Base-by-base conservation (phyloP, 2,329 filamentous ascomycete species). In the Tolypocladium ovalisporum region DNA sequence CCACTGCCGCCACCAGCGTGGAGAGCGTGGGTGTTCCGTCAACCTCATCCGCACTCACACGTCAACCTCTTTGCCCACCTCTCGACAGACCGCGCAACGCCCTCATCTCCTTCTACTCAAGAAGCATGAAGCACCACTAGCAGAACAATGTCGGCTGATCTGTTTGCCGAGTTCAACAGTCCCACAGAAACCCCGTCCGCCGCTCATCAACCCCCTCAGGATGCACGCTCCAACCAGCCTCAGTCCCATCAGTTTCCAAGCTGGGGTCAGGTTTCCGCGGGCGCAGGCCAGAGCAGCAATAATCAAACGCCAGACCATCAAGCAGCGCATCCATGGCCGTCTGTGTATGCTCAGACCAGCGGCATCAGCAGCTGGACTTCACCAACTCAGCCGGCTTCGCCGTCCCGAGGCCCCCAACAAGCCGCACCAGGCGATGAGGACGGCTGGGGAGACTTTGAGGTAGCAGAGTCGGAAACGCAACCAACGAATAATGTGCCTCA, bases 381-480 rank as follows among this genome's bases (percentile, higher is more conserved):
- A 15, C 44, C n/a, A 22, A 7, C 35, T 15, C 42, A 32, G 27
- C 44, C 52, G 19, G 54, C 55, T 19, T 57, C 44, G 42, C 54
- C 56, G 29, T 19, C 57, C 4, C 17, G 19, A 34, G 29, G 19
- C 15, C 1, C 9, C 19, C 47, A 51, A 34, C 47, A 34, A 7
- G 39, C 35, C 19, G 17, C 24, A 9, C 27, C 51, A 40, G 81
- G 80, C 3, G 80, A 84, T 9, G 83, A 86, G 56, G 83, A 86
- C 64, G 81, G 77, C 34, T 88, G 85, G 80, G 85, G 85, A 0
- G 85, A 87, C 57, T 88, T 88, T 64, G 84, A 87, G 68, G 76
- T 79, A 51, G 82, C 82, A 19, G 71, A 77, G 40, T 67, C 72
- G 1, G 58, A 64, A 4, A 57, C 60, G 12, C 57, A 64, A 9